phyloP scores from a whole-genome alignment of 306 rosid genomes.

The Cicer yamashitae region DNA sequence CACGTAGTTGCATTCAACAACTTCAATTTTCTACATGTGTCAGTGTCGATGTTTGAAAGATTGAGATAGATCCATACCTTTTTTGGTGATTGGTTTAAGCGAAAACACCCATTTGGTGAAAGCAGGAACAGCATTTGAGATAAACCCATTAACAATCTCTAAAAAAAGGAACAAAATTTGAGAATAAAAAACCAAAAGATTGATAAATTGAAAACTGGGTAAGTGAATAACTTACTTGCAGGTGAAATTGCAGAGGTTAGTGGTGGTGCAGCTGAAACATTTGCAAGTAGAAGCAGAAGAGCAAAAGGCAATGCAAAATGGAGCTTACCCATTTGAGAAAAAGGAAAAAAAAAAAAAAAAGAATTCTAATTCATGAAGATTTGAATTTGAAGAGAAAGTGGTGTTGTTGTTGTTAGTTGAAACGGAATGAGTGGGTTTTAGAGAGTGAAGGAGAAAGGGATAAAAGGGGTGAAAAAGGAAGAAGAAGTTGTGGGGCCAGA shows the following conservation, averaged over 20 bases:
- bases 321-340: slow-evolving; percentile 60
- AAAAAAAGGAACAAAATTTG: slow-evolving; percentile 43
- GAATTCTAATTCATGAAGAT: slow-evolving; percentile 42
- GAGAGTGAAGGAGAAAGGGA: slow-evolving; percentile 42
- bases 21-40: too few relatives aligned
- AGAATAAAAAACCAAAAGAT: slow-evolving; percentile 8
- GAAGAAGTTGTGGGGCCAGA: slow-evolving; percentile 46
- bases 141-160: slow-evolving; percentile 73
- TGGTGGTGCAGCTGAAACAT: slow-evolving; percentile 57
- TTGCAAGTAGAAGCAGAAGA: slow-evolving; percentile 53
- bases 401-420: slow-evolving; percentile 8
- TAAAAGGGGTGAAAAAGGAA: slow-evolving; percentile 50
- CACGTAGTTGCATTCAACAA: background rate
- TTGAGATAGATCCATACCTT: slow-evolving; percentile 57
- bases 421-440: slow-evolving; percentile 33
- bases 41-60: background rate
- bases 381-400: background rate
- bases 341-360: background rate
- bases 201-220: slow-evolving; percentile 27
- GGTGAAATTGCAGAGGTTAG: slow-evolving; percentile 48
- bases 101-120: slow-evolving; percentile 82
- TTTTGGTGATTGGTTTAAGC: slow-evolving; percentile 76
- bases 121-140: slow-evolving; percentile 68
- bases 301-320: slow-evolving; percentile 49
- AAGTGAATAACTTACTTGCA: slow-evolving; percentile 61